Evolutionary conservation across 2,329 filamentous ascomycete genomes (phyloP).

Genomic region (Verticillium alfalfae): DNA sequence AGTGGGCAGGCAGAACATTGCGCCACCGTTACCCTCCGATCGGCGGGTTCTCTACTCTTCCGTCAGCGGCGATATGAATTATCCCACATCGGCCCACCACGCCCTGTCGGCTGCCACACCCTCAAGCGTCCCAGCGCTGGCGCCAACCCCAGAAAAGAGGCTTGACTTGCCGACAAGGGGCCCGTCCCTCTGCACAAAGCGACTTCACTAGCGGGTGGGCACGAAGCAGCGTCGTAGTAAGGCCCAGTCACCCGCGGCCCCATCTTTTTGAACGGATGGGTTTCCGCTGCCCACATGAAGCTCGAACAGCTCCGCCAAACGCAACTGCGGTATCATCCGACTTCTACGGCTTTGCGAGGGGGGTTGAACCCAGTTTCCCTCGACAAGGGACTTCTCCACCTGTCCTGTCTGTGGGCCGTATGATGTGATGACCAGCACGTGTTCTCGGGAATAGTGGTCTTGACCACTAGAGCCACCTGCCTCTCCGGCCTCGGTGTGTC

Average conservation of each 20-base stretch:
- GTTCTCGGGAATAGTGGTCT: neutral
- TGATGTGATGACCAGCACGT: neutral
- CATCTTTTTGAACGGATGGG: neutral
- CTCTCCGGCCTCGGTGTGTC: neutral
- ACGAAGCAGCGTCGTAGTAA: neutral
- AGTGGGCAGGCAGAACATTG: neutral
- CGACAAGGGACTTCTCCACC: neutral
- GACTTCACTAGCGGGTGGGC: neutral
- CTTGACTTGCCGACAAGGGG: neutral
- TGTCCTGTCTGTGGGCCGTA: neutral
- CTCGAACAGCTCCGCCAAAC: neutral
- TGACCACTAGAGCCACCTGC: neutral
- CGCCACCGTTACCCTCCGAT: neutral
- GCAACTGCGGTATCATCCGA: neutral
- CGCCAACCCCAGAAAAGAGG: constrained; percentile 2
- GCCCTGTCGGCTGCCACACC: neutral
- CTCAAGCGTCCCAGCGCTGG: neutral
- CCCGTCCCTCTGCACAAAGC: neutral
- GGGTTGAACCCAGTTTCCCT: neutral
- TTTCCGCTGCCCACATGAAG: neutral
- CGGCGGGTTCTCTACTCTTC: neutral
- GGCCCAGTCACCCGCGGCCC: neutral
- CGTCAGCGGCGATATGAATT: constrained; percentile 2
- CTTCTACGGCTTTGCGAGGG: neutral
- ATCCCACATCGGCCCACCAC: neutral